Conservation (phyloP, 345 rosid species). For the Salix viminalis region DNA sequence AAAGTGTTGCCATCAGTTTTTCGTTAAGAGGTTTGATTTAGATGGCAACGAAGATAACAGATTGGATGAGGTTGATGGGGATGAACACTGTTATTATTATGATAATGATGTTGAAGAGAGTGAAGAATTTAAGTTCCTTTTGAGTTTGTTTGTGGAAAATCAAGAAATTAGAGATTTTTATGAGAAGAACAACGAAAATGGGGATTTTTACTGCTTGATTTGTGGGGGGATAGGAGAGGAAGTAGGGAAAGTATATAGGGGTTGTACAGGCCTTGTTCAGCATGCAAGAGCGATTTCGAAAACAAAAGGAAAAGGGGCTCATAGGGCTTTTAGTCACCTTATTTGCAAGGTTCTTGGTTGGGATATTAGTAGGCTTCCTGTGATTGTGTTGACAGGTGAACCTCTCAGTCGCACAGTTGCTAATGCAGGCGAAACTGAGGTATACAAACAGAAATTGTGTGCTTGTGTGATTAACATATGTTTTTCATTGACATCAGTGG, state of each 20-base stretch:
- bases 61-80: slow-evolving; percentile 19
- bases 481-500: not conserved
- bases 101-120: slow-evolving; percentile 25
- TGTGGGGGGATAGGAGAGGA: slow-evolving; percentile 51
- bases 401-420: slow-evolving; percentile 27
- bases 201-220: slow-evolving; percentile 64
- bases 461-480: not conserved
- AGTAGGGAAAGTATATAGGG: slow-evolving; percentile 46
- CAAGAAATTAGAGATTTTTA: slow-evolving; percentile 53
- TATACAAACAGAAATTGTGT: not conserved
- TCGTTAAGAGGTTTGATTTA: slow-evolving; percentile 10
- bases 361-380: slow-evolving; percentile 49
- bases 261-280: slow-evolving; percentile 63
- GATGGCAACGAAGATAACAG: not conserved
- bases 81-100: slow-evolving; percentile 16
- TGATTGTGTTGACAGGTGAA: slow-evolving; percentile 31
- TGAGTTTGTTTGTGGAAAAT: slow-evolving; percentile 44
- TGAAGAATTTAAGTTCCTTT: slow-evolving; percentile 42
- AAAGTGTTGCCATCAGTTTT: not conserved
- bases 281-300: slow-evolving; percentile 49
- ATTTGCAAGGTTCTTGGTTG: slow-evolving; percentile 75
- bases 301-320: slow-evolving; percentile 49
- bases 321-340: slow-evolving; percentile 62
- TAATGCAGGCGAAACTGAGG: not conserved
- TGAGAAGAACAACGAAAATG: slow-evolving; percentile 42